Base-by-base conservation (phyloP, 2,329 filamentous ascomycete species). In the Ceratocystis huliohia region DNA sequence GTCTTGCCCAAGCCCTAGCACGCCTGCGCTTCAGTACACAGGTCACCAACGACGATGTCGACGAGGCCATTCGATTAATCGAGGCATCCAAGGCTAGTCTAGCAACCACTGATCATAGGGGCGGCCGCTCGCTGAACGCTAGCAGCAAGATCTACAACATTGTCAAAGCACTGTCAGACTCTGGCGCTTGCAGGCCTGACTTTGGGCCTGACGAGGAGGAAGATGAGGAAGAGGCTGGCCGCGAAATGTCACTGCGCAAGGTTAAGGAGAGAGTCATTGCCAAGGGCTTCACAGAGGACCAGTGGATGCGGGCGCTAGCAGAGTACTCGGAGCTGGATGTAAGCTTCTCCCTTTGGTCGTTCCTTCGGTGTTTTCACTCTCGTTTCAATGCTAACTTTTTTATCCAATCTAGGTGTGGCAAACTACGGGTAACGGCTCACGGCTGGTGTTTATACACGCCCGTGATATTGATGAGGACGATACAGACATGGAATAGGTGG, bases 261-360 rank as follows among this genome's bases (percentile, higher is more conserved):
- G 90, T 99, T 68, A 85, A 92, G 74, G 92, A 96, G 76, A 80
- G 94, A 70, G 91, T 99, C 37, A 82, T 97, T 72, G 94, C 92
- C 65, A 96, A 96, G 82, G 94, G 94, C 2, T 99, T 96, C 76
- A 99, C 93, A 0, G 88, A 91, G 70, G 91, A 97, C 76, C 92
- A 99, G 76, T 91, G 96, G 78, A 82, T 89, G 73, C 83, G 84
- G 71, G 88, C 92, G 22, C 81, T 99, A 74, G 88, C 96, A 69
- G 93, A 96, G 79, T 97, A 99, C 76, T 87, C 89, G 2, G 80
- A 84, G 70, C 78, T 96, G 69, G 89, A 96, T 79, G 94, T 97
- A 80, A 90, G 92, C 87, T 70, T 46, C 50, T 30, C 1, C 62
- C 8, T 20, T 3, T n/a, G 17, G 45, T 50, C 13, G 2, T 56